Conservation (phyloP, 2,329 filamentous ascomycete species). For the Ophiocordyceps camponoti-leonardi region DNA sequence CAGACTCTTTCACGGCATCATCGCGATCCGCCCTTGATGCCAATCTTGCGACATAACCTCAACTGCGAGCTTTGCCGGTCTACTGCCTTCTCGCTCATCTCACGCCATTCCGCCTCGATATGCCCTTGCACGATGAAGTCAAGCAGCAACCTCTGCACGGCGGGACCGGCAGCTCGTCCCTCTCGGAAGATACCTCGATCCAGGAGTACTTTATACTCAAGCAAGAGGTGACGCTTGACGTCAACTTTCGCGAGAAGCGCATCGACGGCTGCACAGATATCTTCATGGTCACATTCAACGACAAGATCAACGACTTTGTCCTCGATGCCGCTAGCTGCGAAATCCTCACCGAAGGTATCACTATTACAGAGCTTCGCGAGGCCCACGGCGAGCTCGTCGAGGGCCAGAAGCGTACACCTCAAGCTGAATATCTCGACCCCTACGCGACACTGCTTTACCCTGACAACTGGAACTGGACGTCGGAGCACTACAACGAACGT, state of each 20-base stretch:
- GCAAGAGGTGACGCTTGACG: constrained; percentile 77
- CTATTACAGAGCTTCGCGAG: constrained; percentile 25
- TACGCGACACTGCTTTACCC: constrained; percentile 49
- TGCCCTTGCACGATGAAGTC: constrained; percentile 1
- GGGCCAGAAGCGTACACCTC: constrained; percentile 21
- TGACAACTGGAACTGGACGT: constrained; percentile 40
- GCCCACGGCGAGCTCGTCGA: constrained; percentile 16
- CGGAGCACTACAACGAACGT: constrained; percentile 61
- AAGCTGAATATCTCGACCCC: constrained; percentile 39
- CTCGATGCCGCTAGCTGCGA: constrained; percentile 47
- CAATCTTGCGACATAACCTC: not conserved
- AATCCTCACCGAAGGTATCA: constrained; percentile 36
- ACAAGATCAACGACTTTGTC: constrained; percentile 38
- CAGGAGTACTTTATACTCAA: constrained; percentile 44
- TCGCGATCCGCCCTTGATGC: not conserved
- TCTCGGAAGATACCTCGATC: constrained; percentile 17
- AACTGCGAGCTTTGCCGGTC: not conserved
- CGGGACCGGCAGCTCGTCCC: constrained; percentile 14
- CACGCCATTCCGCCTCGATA: not conserved
- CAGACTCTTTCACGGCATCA: not conserved
- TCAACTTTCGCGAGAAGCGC: constrained; percentile 64
- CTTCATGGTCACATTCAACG: constrained; percentile 48
- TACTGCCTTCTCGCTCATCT: not conserved
- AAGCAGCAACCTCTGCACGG: constrained; percentile 13
- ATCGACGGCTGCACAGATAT: constrained; percentile 70